Percentiles rank a stretch among this genome's conserved stretches.
These are phyloP conservation scores for Pseudocercospora pini-densiflorae DNA, from an alignment of 2,329 filamentous ascomycete genomes.

Conservation along the genomic window DNA sequence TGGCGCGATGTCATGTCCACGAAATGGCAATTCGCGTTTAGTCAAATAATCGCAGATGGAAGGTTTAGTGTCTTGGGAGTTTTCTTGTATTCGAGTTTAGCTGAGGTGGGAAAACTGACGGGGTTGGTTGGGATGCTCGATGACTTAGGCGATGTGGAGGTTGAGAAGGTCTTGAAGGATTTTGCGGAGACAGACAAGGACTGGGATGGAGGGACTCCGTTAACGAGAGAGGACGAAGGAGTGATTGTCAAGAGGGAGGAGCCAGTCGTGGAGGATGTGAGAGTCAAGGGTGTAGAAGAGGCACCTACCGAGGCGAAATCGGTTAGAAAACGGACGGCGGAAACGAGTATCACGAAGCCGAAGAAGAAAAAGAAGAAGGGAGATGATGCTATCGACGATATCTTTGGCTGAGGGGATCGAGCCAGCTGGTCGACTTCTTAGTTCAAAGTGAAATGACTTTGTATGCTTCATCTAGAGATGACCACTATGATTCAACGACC, in stretches of 20 bases:
- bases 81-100: slow-evolving; percentile 48
- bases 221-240: slow-evolving; percentile 31
- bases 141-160: slow-evolving; percentile 47
- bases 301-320: slow-evolving; percentile 24
- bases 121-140: slow-evolving; percentile 49
- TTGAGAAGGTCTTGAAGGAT: slow-evolving; percentile 47
- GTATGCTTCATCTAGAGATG: background rate
- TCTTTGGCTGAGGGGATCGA: slow-evolving; percentile 57
- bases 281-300: background rate
- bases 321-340: slow-evolving; percentile 20
- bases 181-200: slow-evolving; percentile 48
- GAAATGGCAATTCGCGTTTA: slow-evolving; percentile 45
- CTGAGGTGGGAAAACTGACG: slow-evolving; percentile 45
- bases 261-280: slow-evolving; percentile 31
- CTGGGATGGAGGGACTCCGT: background rate
- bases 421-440: background rate
- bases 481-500: no score
- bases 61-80: slow-evolving; percentile 53
- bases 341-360: slow-evolving; percentile 41
- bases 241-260: slow-evolving; percentile 34
- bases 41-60: slow-evolving; percentile 50
- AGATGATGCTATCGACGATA: slow-evolving; percentile 71
- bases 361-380: slow-evolving; percentile 63
- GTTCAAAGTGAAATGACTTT: background rate
- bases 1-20: slow-evolving; percentile 45